A percentile compares a stretch with the other conserved stretches of the same genome.
phyloP scores from a whole-genome alignment of 805 yeast species.

The Lipomyces oligophaga region DNA sequence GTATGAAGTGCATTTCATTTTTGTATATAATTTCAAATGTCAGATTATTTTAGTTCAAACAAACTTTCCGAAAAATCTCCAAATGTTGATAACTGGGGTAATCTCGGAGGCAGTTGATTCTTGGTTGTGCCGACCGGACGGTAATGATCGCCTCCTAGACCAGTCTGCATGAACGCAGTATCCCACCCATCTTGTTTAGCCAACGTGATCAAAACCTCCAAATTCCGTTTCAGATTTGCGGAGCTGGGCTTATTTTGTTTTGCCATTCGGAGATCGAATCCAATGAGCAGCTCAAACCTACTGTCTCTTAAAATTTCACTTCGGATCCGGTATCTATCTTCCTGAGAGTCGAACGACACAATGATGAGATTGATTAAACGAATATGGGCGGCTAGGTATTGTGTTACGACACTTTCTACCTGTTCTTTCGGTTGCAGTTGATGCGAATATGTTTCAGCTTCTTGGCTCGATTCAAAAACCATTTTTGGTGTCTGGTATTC shows the following conservation, averaged over 20 bases:
- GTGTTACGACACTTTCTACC: constrained; percentile 17
- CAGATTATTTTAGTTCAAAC: not conserved
- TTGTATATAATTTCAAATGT: not conserved
- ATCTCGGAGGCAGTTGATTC: not conserved
- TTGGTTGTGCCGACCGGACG: not conserved
- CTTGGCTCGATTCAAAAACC: not conserved
- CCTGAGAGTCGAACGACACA: constrained; percentile 1
- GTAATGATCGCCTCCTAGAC: constrained; percentile 3
- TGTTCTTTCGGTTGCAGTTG: not conserved
- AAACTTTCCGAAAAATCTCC: constrained; percentile 2
- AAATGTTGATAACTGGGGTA: not conserved
- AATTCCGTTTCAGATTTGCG: not conserved
- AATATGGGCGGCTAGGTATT: constrained; percentile 23
- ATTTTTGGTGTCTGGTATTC: not conserved
- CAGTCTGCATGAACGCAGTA: constrained; percentile 13
- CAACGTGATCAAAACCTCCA: constrained; percentile 9
- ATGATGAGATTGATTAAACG: constrained; percentile 15
- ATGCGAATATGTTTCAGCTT: not conserved
- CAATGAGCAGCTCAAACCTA: constrained; percentile 19
- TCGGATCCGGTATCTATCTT: constrained; percentile 2
- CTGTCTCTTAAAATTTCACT: constrained; percentile 10
- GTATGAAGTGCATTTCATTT: too few relatives aligned
- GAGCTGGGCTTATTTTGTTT: too few relatives aligned
- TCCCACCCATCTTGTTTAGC: constrained; percentile 23
- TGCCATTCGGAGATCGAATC: constrained; percentile 10